Base-by-base conservation (phyloP, 2,329 filamentous ascomycete genomes). In the Dissoconium aciculare region DNA sequence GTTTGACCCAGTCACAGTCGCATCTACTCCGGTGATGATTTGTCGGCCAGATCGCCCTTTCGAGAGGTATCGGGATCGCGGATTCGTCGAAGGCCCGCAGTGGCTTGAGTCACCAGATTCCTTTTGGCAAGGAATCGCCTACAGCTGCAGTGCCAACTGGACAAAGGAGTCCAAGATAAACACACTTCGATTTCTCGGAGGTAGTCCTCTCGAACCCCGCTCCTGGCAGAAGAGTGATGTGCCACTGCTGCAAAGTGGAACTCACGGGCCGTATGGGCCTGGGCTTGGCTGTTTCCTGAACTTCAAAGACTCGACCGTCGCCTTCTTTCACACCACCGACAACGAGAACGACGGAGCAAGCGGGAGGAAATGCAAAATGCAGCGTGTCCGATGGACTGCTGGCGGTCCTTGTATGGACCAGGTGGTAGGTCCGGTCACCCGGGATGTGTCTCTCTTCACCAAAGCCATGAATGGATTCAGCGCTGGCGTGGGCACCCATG, bases 151-250 rank as follows among this genome's bases (percentile, higher is more conserved):
- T 0, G 60, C 58, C 2, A 54, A 48, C 36, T 64, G 60, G 60
- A 63, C 60, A 1, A 53, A 54, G 27, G 54, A 63, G 33, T 63
- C 63, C 45, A 63, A 63, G 39, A 61, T 63, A 56, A 56, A 55
- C n/a, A 52, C 58, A 0, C 42, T 64, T 13, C 48, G 55, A 24
- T 60, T 53, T 33, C 42, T 48, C 0, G 58, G 57, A 10, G 56
- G 57, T 1, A 51, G 59, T 33, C 60, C 60, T 3, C 43, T 63
- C 1, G 35, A 55, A 16, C 45, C 47, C 0, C 25, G 19, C 1
- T 50, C 46, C 0, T 64, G 60, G 60, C 39, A 40, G 10, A 64
- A 64, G 39, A 49, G 47, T 2, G 41, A 42, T 5, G 34, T 36
- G 6, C 59, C 60, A 4, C 41, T 64, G 16, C 47, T 64, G 2